phyloP scores from a whole-genome alignment of 2,329 filamentous ascomycete species.

The Talaromyces sp. region DNA sequence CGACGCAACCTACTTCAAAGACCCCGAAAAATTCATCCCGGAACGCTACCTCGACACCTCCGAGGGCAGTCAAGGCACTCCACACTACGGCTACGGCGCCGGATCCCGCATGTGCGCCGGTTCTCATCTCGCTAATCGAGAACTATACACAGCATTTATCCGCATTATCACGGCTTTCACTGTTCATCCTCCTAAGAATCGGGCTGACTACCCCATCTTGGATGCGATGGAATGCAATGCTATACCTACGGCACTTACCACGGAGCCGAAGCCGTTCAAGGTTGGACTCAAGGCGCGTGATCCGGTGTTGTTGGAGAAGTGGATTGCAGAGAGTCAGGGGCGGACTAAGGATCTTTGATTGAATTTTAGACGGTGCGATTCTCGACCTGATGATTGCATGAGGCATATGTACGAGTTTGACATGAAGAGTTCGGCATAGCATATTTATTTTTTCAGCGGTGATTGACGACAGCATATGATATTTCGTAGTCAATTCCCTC shows the following conservation, averaged over 20 bases:
- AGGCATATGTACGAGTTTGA: neutral
- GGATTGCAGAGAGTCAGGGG: constrained; percentile 56
- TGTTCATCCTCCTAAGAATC: constrained; percentile 51
- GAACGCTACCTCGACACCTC: constrained; percentile 64
- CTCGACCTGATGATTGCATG: no score
- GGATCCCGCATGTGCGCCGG: constrained; percentile 65
- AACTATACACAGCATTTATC: constrained; percentile 61
- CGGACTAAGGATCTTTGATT: constrained; percentile 50
- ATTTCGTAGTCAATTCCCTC: neutral
- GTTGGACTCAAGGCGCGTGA: constrained; percentile 55
- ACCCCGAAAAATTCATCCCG: constrained; percentile 63
- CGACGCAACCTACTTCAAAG: constrained; percentile 66
- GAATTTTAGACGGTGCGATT: neutral
- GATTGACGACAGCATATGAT: neutral
- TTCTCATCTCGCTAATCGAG: constrained; percentile 62
- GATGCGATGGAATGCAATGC: constrained; percentile 59
- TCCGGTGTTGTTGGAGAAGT: constrained; percentile 46
- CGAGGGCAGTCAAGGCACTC: constrained; percentile 52
- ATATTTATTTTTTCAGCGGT: neutral
- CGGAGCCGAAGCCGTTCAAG: constrained; percentile 64
- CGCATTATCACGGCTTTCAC: constrained; percentile 60
- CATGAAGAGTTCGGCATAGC: neutral
- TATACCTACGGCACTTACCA: constrained; percentile 59
- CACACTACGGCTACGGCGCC: constrained; percentile 63
- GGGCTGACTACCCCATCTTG: constrained; percentile 53